Conservation (phyloP, 345 rosid genomes). For the Sonneratia alba region DNA sequence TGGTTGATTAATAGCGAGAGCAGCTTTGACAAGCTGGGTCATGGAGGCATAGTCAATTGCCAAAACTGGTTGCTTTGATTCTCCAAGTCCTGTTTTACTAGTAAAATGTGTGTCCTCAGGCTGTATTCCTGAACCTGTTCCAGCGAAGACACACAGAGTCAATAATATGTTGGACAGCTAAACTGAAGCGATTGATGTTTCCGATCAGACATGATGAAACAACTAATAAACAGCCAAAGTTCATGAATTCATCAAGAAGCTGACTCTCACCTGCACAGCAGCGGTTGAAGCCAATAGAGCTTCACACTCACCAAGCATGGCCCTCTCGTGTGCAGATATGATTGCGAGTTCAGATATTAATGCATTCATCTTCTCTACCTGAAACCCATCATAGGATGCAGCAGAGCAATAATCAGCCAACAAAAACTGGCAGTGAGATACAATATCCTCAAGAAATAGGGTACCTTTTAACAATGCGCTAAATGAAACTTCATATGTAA, state of each 20-base stretch:
- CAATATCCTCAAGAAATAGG: not conserved
- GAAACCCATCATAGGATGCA: conserved; percentile 1
- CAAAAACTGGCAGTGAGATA: not conserved
- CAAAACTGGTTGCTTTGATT: conserved; percentile 11
- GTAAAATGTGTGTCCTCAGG: conserved; percentile 51
- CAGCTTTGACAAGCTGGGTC: not conserved
- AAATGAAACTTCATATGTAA: not conserved
- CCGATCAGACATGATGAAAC: not conserved
- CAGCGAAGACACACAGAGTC: not conserved
- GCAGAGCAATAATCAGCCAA: not conserved
- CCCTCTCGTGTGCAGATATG: conserved; percentile 39
- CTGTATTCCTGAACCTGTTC: conserved; percentile 49
- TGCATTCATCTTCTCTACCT: conserved; percentile 51
- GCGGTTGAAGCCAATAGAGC: conserved; percentile 54
- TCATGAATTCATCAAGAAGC: not conserved
- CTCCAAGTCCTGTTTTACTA: conserved; percentile 41
- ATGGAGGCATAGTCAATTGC: conserved; percentile 3
- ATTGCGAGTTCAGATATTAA: conserved; percentile 59
- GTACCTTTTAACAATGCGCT: not conserved
- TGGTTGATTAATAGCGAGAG: not conserved
- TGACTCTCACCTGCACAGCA: conserved; percentile 54
- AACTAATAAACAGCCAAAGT: not conserved
- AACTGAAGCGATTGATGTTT: not conserved
- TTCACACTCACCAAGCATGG: conserved; percentile 60
- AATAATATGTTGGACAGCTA: not conserved